Evolutionary conservation across 441 rosid species (phyloP).

Genomic region (Jatropha podagrica): DNA sequence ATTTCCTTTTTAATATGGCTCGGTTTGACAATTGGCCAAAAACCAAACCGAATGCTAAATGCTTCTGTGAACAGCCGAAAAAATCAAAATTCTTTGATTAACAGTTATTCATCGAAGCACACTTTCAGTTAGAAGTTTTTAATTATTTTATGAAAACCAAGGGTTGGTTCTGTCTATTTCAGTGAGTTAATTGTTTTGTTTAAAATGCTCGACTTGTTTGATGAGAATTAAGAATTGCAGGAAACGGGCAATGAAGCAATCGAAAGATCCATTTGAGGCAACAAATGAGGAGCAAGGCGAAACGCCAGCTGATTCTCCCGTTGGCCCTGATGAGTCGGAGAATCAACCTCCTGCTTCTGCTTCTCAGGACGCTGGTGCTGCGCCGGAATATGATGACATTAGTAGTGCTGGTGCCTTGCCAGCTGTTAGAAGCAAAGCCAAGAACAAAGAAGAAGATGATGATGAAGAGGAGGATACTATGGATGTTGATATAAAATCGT

Average conservation of each 20-base stretch:
- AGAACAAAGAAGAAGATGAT: conserved; percentile 68
- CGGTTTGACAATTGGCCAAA: too few species aligned
- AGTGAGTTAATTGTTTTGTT: too few species aligned
- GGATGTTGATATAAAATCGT: conserved; percentile 81
- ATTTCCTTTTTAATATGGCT: too few species aligned
- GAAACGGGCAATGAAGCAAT: conserved; percentile 54
- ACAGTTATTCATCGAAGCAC: too few species aligned
- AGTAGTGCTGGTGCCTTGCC: conserved; percentile 13
- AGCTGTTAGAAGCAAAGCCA: conserved; percentile 25
- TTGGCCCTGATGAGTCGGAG: conserved; percentile 36
- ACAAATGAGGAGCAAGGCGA: conserved; percentile 79
- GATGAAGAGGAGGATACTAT: conserved; percentile 88
- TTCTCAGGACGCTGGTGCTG: conserved; percentile 22
- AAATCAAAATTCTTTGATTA: too few species aligned
- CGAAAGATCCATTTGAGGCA: conserved; percentile 88
- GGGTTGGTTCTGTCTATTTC: too few species aligned
- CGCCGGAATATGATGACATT: conserved; percentile 43
- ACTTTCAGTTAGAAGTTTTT: too few species aligned
- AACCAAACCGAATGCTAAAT: too few species aligned
- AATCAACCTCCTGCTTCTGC: conserved; percentile 16
- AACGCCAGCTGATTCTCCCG: conserved; percentile 57
- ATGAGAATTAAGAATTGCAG: not conserved
- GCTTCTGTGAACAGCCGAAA: too few species aligned
- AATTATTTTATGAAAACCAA: too few species aligned
- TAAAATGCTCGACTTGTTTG: not conserved